Percentiles rank a stretch among this genome's conserved stretches.
Evolutionary conservation across 1,139 yeast genomes (phyloP).

Genomic region (Pneumocystis wakefieldiae): DNA sequence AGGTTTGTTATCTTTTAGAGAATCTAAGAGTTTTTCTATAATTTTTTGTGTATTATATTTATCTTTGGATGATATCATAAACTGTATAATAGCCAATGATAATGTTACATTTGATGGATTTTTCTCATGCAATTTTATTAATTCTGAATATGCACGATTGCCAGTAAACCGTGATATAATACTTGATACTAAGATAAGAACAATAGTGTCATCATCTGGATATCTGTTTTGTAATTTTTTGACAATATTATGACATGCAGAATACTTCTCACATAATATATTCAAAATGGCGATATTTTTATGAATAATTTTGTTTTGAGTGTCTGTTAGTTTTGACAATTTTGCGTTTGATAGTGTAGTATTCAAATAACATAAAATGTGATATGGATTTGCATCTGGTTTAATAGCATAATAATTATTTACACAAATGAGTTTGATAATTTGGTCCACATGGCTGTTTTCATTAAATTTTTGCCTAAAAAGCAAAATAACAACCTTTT

Average conservation of each 20-base stretch:
- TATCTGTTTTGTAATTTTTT: not conserved
- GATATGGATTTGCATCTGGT: not conserved
- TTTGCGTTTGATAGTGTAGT: not conserved
- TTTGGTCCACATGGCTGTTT: not conserved
- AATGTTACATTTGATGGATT: slow-evolving; percentile 16
- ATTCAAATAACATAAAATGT: not conserved
- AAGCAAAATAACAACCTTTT: not conserved
- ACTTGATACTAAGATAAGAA: slow-evolving; percentile 2
- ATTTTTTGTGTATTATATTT: slow-evolving; percentile 32
- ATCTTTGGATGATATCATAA: slow-evolving; percentile 29
- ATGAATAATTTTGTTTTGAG: not conserved
- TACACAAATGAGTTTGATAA: not conserved
- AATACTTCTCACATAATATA: not conserved
- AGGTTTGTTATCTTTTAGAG: slow-evolving; percentile 19
- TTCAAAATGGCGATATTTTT: slow-evolving; percentile 1
- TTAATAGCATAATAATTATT: slow-evolving; percentile 8
- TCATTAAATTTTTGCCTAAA: not conserved
- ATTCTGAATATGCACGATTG: slow-evolving; percentile 4
- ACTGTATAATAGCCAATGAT: slow-evolving; percentile 30
- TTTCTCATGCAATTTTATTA: slow-evolving; percentile 11
- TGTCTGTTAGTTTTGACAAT: not conserved
- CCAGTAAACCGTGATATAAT: slow-evolving; percentile 5
- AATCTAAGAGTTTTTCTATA: slow-evolving; percentile 20
- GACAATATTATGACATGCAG: not conserved
- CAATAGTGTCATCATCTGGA: not conserved